Evolutionary conservation across 2,329 filamentous ascomycete genomes (phyloP).

Genomic region (Colletotrichum gloeosporioides): DNA sequence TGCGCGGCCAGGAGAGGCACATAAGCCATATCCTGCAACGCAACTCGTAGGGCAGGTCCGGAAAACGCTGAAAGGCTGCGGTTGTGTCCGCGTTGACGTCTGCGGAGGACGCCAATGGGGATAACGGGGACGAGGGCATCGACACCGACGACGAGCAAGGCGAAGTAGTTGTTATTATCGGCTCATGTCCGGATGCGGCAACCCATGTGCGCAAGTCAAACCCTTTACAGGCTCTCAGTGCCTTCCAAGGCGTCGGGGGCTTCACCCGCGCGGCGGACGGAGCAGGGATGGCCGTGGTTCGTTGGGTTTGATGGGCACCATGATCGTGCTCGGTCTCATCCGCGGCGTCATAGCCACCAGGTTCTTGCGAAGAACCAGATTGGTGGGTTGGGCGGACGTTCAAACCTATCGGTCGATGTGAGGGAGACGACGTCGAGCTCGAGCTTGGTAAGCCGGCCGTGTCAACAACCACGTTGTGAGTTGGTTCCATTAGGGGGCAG

Average conservation of each 20-base stretch:
- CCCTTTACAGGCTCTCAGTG: neutral
- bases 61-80: conserved; percentile 11
- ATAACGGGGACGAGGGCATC: neutral
- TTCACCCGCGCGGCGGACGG: neutral
- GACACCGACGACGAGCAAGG: neutral
- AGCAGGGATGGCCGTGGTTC: neutral
- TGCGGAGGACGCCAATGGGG: neutral
- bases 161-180: neutral
- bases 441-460: neutral
- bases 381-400: neutral
- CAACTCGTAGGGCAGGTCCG: conserved; percentile 21
- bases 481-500: neutral
- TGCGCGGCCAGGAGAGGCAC: conserved; percentile 18
- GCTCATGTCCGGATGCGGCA: neutral
- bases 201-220: conserved; percentile 19
- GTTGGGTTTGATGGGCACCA: neutral
- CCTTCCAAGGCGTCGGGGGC: neutral
- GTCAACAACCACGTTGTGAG: neutral
- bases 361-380: neutral
- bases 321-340: neutral
- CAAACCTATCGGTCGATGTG: neutral
- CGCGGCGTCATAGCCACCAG: neutral
- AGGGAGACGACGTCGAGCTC: neutral
- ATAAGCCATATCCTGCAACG: conserved; percentile 24
- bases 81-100: neutral